Conservation (phyloP, 73 alveolate genomes). For the Stentor coeruleus region DNA sequence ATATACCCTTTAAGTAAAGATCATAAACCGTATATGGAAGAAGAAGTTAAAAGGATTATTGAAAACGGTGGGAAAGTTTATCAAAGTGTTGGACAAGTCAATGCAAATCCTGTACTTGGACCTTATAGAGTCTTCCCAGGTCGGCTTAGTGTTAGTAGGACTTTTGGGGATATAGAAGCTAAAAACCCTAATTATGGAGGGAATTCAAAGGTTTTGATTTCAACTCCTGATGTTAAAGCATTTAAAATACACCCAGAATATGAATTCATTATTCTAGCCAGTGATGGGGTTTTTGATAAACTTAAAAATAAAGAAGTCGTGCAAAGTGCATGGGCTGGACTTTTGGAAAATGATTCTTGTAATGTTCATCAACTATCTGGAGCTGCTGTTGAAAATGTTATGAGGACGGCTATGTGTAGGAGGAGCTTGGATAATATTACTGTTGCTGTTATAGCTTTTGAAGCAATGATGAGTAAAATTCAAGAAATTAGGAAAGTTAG, state of each 20-base stretch:
- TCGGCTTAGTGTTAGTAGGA: conserved; percentile 77
- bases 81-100: too few species aligned
- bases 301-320: conserved; percentile 84
- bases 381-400: conserved; percentile 82
- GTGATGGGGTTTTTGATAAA: conserved; percentile 97
- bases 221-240: conserved; percentile 86
- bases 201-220: conserved; percentile 84
- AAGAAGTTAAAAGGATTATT: conserved; percentile 81
- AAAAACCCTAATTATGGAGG: conserved; percentile 89
- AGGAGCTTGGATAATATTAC: conserved; percentile 95
- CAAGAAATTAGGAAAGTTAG: too few species aligned
- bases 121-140: too few species aligned
- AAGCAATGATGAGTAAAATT: too few species aligned
- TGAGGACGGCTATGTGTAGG: conserved; percentile 79
- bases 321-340: conserved; percentile 77
- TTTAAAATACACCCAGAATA: conserved; percentile 72
- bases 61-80: conserved; percentile 96
- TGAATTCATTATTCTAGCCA: conserved; percentile 55
- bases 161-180: conserved; percentile 96
- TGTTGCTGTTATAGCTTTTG: conserved; percentile 78
- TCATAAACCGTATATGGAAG: conserved; percentile 95
- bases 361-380: conserved; percentile 81
- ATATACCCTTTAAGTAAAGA: conserved; percentile 78
- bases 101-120: too few species aligned
- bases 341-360: conserved; percentile 39